These are phyloP conservation scores for Ascochyta viciae-villosae DNA, from an alignment of 2,329 filamentous ascomycete genomes.

Conservation along the genomic window DNA sequence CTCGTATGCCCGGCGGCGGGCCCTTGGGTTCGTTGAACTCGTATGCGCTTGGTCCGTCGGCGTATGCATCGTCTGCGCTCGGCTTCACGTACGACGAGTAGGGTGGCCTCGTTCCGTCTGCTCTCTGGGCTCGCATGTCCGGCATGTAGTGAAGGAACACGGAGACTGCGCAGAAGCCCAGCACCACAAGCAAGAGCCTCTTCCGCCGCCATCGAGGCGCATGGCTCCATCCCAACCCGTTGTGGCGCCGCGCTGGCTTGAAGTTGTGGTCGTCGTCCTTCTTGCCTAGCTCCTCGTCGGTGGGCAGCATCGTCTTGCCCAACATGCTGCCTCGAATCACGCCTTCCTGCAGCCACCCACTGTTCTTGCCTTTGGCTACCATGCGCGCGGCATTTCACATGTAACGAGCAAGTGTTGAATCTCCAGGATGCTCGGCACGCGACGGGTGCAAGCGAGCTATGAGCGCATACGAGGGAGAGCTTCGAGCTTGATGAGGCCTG, in stretches of 20 bases:
- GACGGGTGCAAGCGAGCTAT: slow-evolving; percentile 26
- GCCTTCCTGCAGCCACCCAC: slow-evolving; percentile 38
- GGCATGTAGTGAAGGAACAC: slow-evolving; percentile 62
- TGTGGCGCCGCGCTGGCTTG: slow-evolving; percentile 49
- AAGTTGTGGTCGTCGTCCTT: slow-evolving; percentile 66
- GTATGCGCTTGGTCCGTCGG: slow-evolving; percentile 8
- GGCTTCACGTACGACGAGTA: not conserved
- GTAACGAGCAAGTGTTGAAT: not conserved
- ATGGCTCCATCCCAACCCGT: slow-evolving; percentile 28
- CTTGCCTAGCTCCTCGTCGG: slow-evolving; percentile 70
- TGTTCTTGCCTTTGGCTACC: slow-evolving; percentile 31
- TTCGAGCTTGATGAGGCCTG: not conserved
- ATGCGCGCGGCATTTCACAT: slow-evolving; percentile 30
- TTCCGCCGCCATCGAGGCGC: slow-evolving; percentile 57
- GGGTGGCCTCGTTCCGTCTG: not conserved
- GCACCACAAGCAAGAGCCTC: slow-evolving; percentile 50
- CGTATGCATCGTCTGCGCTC: slow-evolving; percentile 4
- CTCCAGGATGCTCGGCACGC: slow-evolving; percentile 20
- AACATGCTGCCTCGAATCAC: slow-evolving; percentile 40
- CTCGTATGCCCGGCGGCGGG: slow-evolving; percentile 34
- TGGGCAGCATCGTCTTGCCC: slow-evolving; percentile 54
- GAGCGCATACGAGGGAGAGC: slow-evolving; percentile 16
- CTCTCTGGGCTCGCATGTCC: slow-evolving; percentile 3
- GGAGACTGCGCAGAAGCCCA: slow-evolving; percentile 62
- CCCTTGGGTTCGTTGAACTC: slow-evolving; percentile 35